Evolutionary conservation across 192 early-diverging fungal genomes (phyloP).

Genomic region (Cetraspora pellucida): DNA sequence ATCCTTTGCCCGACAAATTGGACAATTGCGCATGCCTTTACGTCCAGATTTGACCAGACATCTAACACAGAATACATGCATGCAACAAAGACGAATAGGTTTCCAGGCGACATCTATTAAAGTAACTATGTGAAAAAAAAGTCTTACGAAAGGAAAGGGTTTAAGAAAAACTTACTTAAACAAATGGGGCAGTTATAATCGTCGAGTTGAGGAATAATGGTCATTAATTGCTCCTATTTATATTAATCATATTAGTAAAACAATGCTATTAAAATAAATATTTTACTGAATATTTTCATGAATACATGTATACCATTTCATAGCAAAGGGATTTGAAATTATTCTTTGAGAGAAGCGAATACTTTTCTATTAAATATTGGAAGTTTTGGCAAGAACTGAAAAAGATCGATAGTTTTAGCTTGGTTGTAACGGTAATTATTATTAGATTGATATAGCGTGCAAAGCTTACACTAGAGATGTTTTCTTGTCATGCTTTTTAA

Average conservation of each 20-base stretch:
- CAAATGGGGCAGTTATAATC: constrained; percentile 83
- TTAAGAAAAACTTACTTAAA: constrained; percentile 47
- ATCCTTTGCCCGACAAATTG: constrained; percentile 66
- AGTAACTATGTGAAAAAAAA: background rate
- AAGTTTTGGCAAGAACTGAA: background rate
- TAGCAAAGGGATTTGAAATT: background rate
- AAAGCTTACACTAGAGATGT: constrained; percentile 60
- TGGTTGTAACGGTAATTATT: background rate
- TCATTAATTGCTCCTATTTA: too few species aligned
- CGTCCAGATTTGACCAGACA: constrained; percentile 77
- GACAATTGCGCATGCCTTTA: constrained; percentile 68
- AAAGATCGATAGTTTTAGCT: background rate
- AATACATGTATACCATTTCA: too few species aligned
- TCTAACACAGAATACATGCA: constrained; percentile 78
- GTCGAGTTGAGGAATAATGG: too few species aligned
- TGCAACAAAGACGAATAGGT: constrained; percentile 75
- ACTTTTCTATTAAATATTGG: too few species aligned
- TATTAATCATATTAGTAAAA: too few species aligned
- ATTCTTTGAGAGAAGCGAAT: too few species aligned
- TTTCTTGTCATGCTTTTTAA: constrained; percentile 91
- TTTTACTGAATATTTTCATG: too few species aligned
- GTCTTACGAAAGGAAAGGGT: constrained; percentile 8
- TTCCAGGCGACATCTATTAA: constrained; percentile 67
- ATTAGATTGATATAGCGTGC: background rate
- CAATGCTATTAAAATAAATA: constrained; percentile 57